Conservation (phyloP, 1,284 basidiomycete species). For the Fomitopsis schrenkii region DNA sequence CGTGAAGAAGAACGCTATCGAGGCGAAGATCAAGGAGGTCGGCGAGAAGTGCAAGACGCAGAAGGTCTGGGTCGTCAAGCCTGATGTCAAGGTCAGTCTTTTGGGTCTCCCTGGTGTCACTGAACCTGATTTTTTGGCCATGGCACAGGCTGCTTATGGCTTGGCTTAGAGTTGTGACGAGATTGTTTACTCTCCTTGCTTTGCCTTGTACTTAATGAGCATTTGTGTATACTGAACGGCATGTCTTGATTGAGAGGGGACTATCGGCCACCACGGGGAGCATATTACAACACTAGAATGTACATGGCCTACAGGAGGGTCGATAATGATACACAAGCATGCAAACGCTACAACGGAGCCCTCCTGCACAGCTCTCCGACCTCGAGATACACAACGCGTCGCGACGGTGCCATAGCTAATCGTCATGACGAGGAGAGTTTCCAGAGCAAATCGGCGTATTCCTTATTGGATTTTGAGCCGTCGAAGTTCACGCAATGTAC, state of each 20-base stretch:
- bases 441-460: slow-evolving; percentile 48
- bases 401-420: neutral
- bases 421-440: slow-evolving; percentile 45
- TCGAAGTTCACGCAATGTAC: slow-evolving; percentile 41
- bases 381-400: too few relatives aligned
- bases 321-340: neutral
- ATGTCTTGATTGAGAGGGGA: neutral
- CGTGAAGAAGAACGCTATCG: slow-evolving; percentile 78
- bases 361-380: neutral
- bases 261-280: too few relatives aligned
- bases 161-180: neutral
- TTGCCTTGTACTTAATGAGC: neutral
- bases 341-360: neutral
- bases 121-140: neutral
- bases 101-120: neutral
- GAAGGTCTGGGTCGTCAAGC: slow-evolving; percentile 68
- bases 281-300: neutral
- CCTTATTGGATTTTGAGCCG: slow-evolving; percentile 25
- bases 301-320: neutral
- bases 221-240: neutral
- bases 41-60: slow-evolving; percentile 66
- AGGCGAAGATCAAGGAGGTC: slow-evolving; percentile 73
- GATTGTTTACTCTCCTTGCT: neutral
- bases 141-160: slow-evolving; percentile 3
- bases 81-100: slow-evolving; percentile 30